Evolutionary conservation across 148 eudicot species (phyloP), one percentile per base, ranked within the genome.

Genomic region (Oxyria digyna): DNA sequence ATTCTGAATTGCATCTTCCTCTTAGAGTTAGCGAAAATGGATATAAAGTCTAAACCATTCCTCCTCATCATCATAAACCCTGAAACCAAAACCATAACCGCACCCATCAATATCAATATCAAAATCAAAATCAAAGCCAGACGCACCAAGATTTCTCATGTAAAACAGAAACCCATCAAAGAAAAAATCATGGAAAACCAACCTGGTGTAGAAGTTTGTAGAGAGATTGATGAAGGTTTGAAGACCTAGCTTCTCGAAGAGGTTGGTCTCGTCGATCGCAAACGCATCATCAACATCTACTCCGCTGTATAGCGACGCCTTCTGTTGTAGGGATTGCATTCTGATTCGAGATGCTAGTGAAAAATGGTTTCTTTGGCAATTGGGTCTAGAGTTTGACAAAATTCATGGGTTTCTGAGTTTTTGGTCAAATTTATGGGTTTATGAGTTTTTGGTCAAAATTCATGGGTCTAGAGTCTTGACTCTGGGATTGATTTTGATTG

Each of bases 41-140:
- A 85, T n/a, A n/a, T n/a, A n/a, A n/a, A n/a, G n/a, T 65, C 97
- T 81, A 74, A 91, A 91, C 97, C 97, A 91, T 71, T 91, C 96
- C 70, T 91, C 97, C 18, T 89, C 91, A 50, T 91, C 97, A 17
- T 89, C 97, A 76, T 89, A 89, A 67, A 91, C 97, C 88, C 97
- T 91, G 72, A 31, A 17, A 72, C 40, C 66, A 46, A 40, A 14
- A 48, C 45, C 42, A 54, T 10, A 31, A 29, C 14, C 8, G 11
- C 31, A n/a, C 15, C 21, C 42, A 41, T 27, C 59, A 69, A 26
- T 54, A 46, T 40, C n/a, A n/a, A n/a, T n/a, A n/a, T n/a, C 27
- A 48, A 31, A 69, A 26, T 45, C 3, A 37, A 20, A 65, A 14
- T 8, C 68, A 65, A n/a, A n/a, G n/a, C n/a, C n/a, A n/a, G n/a